Evolutionary conservation across 1,139 yeast genomes (phyloP).

Genomic region (Suhomyces terraborum): DNA sequence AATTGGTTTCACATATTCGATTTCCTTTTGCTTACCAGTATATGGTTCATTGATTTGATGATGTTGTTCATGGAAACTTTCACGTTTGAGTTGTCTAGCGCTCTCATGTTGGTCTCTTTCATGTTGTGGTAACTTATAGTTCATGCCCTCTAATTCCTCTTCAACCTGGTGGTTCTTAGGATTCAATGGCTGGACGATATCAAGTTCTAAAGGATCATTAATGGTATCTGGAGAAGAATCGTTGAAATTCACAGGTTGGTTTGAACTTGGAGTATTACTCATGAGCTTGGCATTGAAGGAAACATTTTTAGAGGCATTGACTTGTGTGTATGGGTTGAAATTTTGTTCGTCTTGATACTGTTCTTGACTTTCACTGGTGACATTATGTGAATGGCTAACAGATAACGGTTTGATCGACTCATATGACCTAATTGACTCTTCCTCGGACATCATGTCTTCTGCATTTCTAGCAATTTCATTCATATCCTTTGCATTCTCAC

Average conservation of each 20-base stretch:
- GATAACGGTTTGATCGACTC: constrained; percentile 31
- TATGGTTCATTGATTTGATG: neutral
- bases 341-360: neutral
- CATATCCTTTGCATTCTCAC: constrained; percentile 5
- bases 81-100: no score
- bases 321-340: constrained; percentile 1
- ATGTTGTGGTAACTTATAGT: constrained; percentile 15
- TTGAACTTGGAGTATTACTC: constrained; percentile 8
- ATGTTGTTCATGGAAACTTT: neutral
- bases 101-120: neutral
- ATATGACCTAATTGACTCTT: constrained; percentile 15
- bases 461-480: constrained; percentile 19
- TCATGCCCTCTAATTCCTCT: constrained; percentile 32
- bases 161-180: constrained; percentile 37
- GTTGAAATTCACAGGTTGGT: constrained; percentile 11
- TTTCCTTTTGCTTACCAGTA: neutral
- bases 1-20: constrained; percentile 10
- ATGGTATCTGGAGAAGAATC: constrained; percentile 12
- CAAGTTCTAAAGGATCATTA: constrained; percentile 6
- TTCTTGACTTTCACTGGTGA: constrained; percentile 1
- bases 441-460: constrained; percentile 6
- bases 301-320: constrained; percentile 6
- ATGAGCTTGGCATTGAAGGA: constrained; percentile 8
- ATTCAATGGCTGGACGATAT: constrained; percentile 30
- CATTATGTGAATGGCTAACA: constrained; percentile 23